A percentile compares a stretch with the other conserved stretches of the same genome.
Conservation (phyloP, 176 grass and related monocot species). For the Oryza nivara region DNA sequence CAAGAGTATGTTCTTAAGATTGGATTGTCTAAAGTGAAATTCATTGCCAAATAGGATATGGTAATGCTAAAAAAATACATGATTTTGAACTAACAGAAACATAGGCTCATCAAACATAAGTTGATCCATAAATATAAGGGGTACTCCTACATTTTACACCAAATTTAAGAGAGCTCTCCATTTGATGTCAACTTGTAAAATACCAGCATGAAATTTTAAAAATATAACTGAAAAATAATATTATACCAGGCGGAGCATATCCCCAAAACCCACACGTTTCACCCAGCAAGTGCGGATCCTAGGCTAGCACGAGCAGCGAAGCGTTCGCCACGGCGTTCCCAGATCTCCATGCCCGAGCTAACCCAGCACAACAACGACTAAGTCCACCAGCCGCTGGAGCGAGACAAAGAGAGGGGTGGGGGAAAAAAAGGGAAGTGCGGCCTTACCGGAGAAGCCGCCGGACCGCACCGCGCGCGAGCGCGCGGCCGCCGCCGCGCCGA, state of each 20-base stretch:
- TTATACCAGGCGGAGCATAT: too few species aligned
- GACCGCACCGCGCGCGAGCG: conserved; percentile 31
- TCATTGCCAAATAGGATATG: neutral
- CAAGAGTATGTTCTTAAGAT: too few species aligned
- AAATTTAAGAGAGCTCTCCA: neutral
- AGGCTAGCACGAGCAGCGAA: neutral
- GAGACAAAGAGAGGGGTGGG: neutral
- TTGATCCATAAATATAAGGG: neutral
- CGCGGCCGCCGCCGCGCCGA: neutral
- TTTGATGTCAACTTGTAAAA: neutral
- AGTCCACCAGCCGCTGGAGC: too few species aligned
- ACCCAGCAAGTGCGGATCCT: conserved; percentile 5
- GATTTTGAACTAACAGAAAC: neutral
- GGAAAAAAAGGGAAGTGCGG: neutral
- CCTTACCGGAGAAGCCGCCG: conserved; percentile 39
- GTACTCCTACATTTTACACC: neutral
- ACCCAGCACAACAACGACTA: neutral
- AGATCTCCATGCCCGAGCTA: conserved; percentile 26
- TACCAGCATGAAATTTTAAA: neutral
- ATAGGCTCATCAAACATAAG: neutral
- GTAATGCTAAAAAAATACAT: neutral
- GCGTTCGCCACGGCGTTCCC: neutral
- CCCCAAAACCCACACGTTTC: neutral
- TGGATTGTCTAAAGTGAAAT: neutral
- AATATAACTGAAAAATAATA: neutral